These are phyloP conservation scores for Lactifluus rugatus DNA, from an alignment of 768 basidiomycete species.

Conservation along the genomic window DNA sequence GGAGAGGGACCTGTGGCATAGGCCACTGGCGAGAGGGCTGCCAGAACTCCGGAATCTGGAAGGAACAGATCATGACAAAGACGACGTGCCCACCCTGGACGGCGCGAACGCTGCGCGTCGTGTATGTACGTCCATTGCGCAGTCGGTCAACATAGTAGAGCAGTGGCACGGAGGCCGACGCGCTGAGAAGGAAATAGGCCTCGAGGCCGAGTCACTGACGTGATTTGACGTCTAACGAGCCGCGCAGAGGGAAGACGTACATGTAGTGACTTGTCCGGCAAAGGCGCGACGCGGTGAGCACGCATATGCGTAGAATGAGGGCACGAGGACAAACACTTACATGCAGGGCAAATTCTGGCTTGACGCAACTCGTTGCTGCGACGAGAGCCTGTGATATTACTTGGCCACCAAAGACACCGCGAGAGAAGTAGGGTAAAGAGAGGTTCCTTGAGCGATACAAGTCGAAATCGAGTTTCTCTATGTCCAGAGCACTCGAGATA, in stretches of 20 bases:
- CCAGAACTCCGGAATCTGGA: conserved; percentile 70
- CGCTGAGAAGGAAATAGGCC: conserved; percentile 78
- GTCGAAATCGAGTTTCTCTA: conserved; percentile 69
- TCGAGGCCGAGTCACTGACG: conserved; percentile 25
- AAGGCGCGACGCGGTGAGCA: not conserved
- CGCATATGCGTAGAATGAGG: not conserved
- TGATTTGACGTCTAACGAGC: not conserved
- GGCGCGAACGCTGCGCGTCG: conserved; percentile 43
- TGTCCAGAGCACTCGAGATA: conserved; percentile 65
- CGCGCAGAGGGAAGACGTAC: conserved; percentile 32
- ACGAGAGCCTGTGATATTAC: conserved; percentile 84
- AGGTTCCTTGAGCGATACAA: conserved; percentile 71
- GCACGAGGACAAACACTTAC: conserved; percentile 34
- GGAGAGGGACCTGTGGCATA: conserved; percentile 48
- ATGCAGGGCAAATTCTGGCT: conserved; percentile 55
- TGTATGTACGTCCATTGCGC: conserved; percentile 66
- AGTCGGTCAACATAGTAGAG: conserved; percentile 70
- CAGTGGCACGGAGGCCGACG: conserved; percentile 62
- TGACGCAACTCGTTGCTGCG: conserved; percentile 67
- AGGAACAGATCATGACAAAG: conserved; percentile 68
- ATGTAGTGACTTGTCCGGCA: conserved; percentile 48
- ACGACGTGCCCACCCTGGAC: conserved; percentile 41
- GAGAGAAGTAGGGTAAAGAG: conserved; percentile 46
- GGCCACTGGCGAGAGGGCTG: conserved; percentile 61
- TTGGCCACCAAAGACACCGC: conserved; percentile 83